Evolutionary conservation across 2,329 filamentous ascomycete genomes (phyloP).

Genomic region (Hawksworthiomyces lignivorus): DNA sequence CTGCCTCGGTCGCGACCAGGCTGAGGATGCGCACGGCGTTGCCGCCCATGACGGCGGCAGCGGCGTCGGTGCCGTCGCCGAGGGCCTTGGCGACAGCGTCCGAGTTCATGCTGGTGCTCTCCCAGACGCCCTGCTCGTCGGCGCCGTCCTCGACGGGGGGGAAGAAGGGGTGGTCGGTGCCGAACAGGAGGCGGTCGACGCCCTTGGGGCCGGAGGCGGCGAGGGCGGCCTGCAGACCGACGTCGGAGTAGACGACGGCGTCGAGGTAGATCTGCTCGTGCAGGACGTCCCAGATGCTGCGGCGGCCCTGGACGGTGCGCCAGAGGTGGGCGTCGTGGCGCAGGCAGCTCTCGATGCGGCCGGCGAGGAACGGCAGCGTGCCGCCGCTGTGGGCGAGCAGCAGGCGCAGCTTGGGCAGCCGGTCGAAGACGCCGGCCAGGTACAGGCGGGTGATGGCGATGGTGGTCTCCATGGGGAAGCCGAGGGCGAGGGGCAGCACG

Average conservation of each 20-base stretch:
- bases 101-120: constrained; percentile 52
- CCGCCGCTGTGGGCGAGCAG: constrained; percentile 84
- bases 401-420: constrained; percentile 60
- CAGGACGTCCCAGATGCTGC: constrained; percentile 49
- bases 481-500: constrained; percentile 75
- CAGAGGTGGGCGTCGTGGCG: constrained; percentile 72
- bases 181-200: constrained; percentile 67
- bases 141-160: constrained; percentile 47
- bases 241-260: constrained; percentile 74
- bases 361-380: constrained; percentile 80
- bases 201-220: constrained; percentile 56
- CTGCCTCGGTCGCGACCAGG: constrained; percentile 8
- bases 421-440: constrained; percentile 77
- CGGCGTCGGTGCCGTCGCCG: constrained; percentile 10
- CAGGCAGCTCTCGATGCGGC: constrained; percentile 81
- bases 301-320: constrained; percentile 47
- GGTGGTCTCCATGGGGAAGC: constrained; percentile 88
- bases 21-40: constrained; percentile 16
- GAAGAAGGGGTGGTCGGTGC: constrained; percentile 79
- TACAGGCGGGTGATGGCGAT: constrained; percentile 85
- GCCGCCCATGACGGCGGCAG: constrained; percentile 16
- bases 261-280: constrained; percentile 77
- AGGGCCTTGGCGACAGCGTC: constrained; percentile 34
- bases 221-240: constrained; percentile 64
- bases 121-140: constrained; percentile 58